Base-by-base conservation (phyloP, 2,329 filamentous ascomycete genomes). In the Pezicula carpinea region DNA sequence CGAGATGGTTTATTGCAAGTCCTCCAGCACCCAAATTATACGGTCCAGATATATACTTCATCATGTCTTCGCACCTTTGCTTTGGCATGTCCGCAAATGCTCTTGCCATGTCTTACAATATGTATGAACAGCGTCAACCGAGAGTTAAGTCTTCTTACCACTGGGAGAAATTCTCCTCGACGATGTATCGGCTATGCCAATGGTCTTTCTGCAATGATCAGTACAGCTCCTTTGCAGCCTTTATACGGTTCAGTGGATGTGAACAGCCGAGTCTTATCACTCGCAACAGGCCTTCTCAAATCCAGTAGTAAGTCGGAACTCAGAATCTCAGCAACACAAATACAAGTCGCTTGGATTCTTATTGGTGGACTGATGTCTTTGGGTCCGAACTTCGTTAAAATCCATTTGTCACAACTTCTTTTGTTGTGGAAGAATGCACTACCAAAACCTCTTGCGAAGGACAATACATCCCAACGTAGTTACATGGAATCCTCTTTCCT, bases 321-420 rank as follows among this genome's bases (percentile, higher is more conserved):
- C 44, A 83, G 92, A 22, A 83, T 93, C 31, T 95, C 93, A 6
- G 89, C 89, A 59, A 96, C 90, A 1, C 93, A 99, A 62, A 90
- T 99, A 19, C 93, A 99, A 64, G 91, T 99, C 2, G 93, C 93
- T 5, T 99, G 93, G 92, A 95, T 95, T 40, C 73, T 99, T 48
- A 95, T 99, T 39, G 93, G 95, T 32, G 93, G 95, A 0, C 72
- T 99, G 46, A 97, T 97, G 92, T 90, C 91, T 1, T 77, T 99
- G 1, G 93, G 93, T 0, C 92, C 93, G 4, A 97, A 96, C 65
- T 99, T 99, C 65, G 92, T 97, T 66, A 99, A 99, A 69, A 97
- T 97, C 19, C 93, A 99, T 67, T 77, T 99, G 6, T 92, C 91
- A 2, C 93, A 99, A 62, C 75, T 99, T 18, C 81, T 99, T 47